phyloP scores from a whole-genome alignment of 2,329 filamentous ascomycete species.

The Penicillium sp. region DNA sequence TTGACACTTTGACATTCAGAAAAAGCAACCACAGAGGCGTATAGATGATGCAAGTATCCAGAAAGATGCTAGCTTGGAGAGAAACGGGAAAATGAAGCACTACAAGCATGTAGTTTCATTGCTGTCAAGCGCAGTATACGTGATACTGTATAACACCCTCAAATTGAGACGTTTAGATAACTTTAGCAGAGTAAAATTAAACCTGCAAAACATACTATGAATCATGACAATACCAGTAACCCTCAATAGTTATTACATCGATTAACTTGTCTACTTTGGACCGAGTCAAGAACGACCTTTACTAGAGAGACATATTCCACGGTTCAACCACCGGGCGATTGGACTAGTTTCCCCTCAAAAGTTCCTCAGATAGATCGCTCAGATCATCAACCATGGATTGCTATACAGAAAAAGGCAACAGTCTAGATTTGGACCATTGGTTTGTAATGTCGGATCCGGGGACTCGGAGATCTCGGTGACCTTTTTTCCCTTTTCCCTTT shows the following conservation, averaged over 20 bases:
- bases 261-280: not conserved
- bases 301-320: not conserved
- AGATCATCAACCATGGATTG: slow-evolving; percentile 1
- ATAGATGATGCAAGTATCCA: not conserved
- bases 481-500: not conserved
- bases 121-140: not conserved
- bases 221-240: not conserved
- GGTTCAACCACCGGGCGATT: not conserved
- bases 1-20: not conserved
- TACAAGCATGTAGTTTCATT: not conserved
- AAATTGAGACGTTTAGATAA: not conserved
- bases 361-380: not conserved
- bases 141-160: not conserved
- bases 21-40: slow-evolving; percentile 2
- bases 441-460: not conserved
- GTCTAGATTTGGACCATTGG: not conserved
- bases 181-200: not conserved
- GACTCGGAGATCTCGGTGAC: not conserved
- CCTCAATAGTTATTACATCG: not conserved
- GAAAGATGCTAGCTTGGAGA: not conserved
- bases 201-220: slow-evolving; percentile 14
- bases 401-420: not conserved
- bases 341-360: not conserved
- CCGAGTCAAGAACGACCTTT: not conserved
- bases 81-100: not conserved